A percentile compares a stretch with the other conserved stretches of the same genome.
phyloP scores from a whole-genome alignment of 2,329 filamentous ascomycete genomes.

The Plenodomus tracheiphilus region DNA sequence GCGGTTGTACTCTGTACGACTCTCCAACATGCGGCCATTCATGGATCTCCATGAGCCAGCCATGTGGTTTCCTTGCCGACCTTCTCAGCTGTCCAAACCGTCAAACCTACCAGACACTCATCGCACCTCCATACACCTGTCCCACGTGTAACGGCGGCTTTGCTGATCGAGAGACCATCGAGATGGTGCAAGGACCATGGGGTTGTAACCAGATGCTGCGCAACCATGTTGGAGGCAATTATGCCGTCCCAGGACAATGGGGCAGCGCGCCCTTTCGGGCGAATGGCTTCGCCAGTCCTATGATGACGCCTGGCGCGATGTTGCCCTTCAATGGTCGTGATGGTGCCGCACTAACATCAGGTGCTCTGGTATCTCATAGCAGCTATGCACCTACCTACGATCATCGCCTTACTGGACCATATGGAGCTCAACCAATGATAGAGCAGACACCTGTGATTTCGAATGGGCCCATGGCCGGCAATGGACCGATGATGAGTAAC shows the following conservation, averaged over 20 bases:
- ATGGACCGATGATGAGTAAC: conserved; percentile 6
- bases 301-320: conserved; percentile 15
- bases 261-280: conserved; percentile 19
- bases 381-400: conserved; percentile 14
- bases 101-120: conserved; percentile 28
- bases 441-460: conserved; percentile 3
- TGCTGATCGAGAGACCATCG: conserved; percentile 31
- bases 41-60: conserved; percentile 53
- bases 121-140: conserved; percentile 33
- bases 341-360: conserved; percentile 11
- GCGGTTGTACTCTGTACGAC: conserved; percentile 50
- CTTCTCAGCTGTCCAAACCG: conserved; percentile 49
- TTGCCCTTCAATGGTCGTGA: conserved; percentile 11
- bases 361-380: conserved; percentile 14
- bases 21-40: conserved; percentile 52
- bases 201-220: conserved; percentile 38
- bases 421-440: conserved; percentile 11
- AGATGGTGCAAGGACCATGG: conserved; percentile 39
- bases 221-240: conserved; percentile 29
- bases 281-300: conserved; percentile 13
- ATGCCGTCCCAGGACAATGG: conserved; percentile 30
- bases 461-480: conserved; percentile 1
- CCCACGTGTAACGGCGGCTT: conserved; percentile 34
- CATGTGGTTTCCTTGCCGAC: conserved; percentile 48
- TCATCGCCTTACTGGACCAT: conserved; percentile 24